Conservation (phyloP, 2,329 filamentous ascomycete species). For the Neonectria neomacrospora region DNA sequence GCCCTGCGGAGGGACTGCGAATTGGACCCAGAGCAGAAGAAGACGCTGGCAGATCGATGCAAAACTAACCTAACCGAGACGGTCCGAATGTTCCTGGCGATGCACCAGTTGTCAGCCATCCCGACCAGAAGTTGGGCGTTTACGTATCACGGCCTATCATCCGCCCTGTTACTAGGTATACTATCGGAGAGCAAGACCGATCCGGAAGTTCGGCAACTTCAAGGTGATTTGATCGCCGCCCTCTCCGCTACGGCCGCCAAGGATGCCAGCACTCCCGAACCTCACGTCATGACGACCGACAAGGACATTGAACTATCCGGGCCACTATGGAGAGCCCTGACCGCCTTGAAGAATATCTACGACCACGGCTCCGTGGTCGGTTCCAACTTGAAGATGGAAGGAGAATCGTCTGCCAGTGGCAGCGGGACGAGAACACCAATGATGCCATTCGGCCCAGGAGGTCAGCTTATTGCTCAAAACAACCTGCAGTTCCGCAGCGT, state of each 20-base stretch:
- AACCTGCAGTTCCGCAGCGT: slow-evolving; percentile 44
- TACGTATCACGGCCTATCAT: slow-evolving; percentile 74
- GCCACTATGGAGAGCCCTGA: slow-evolving; percentile 69
- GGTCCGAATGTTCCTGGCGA: slow-evolving; percentile 74
- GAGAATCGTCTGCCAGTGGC: slow-evolving; percentile 56
- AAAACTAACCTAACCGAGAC: slow-evolving; percentile 72
- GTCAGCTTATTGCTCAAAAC: slow-evolving; percentile 37
- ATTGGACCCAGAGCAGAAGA: slow-evolving; percentile 64
- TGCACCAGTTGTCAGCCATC: slow-evolving; percentile 75
- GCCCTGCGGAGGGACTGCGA: slow-evolving; percentile 66
- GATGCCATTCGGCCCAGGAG: slow-evolving; percentile 40
- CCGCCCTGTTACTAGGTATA: slow-evolving; percentile 71
- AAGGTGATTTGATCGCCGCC: slow-evolving; percentile 72
- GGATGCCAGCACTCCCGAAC: slow-evolving; percentile 65
- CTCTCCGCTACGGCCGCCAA: slow-evolving; percentile 73
- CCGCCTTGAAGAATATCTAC: slow-evolving; percentile 73
- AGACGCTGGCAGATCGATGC: slow-evolving; percentile 66
- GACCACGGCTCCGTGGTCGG: slow-evolving; percentile 70
- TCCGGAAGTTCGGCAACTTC: slow-evolving; percentile 70
- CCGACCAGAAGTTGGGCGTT: slow-evolving; percentile 76
- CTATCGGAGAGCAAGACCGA: slow-evolving; percentile 72
- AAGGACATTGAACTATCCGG: slow-evolving; percentile 72
- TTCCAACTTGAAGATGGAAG: slow-evolving; percentile 61
- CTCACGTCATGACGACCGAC: slow-evolving; percentile 65
- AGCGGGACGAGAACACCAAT: slow-evolving; percentile 60